These are phyloP conservation scores for Benincasa hispida DNA, from an alignment of 306 rosid species.

Conservation along the genomic window DNA sequence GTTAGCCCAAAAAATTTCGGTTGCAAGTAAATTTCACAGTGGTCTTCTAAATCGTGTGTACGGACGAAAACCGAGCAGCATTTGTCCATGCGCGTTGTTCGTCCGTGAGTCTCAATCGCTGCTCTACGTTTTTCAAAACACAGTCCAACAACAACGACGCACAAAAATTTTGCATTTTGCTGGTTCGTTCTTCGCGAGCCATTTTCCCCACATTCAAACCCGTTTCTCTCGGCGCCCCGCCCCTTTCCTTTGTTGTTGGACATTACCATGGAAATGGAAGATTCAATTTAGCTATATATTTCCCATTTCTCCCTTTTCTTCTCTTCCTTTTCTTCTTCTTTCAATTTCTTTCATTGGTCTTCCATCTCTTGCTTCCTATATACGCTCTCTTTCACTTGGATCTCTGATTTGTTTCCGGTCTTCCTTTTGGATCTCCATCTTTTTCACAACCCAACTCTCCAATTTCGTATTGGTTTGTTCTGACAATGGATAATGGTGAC, in stretches of 20 bases:
- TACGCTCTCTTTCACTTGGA: slow-evolving; percentile 5
- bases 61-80: too few relatives aligned
- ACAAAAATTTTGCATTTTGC: not conserved
- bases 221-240: slow-evolving; percentile 2
- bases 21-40: not conserved
- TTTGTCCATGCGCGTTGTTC: not conserved
- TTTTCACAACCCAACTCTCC: not conserved
- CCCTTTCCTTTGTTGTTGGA: not conserved
- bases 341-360: not conserved
- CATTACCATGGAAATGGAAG: not conserved
- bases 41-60: not conserved
- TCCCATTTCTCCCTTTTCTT: not conserved
- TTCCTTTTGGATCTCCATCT: slow-evolving; percentile 12
- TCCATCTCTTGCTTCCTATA: not conserved
- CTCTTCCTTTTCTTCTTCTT: slow-evolving; percentile 1
- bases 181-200: not conserved
- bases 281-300: not conserved
- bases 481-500: slow-evolving; percentile 63
- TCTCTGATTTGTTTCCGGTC: not conserved
- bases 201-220: not conserved
- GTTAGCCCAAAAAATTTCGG: not conserved
- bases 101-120: not conserved
- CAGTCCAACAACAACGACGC: not conserved
- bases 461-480: not conserved
- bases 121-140: not conserved